phyloP scores from a whole-genome alignment of 805 yeast species.

The Sugiyamaella chiloensis region DNA sequence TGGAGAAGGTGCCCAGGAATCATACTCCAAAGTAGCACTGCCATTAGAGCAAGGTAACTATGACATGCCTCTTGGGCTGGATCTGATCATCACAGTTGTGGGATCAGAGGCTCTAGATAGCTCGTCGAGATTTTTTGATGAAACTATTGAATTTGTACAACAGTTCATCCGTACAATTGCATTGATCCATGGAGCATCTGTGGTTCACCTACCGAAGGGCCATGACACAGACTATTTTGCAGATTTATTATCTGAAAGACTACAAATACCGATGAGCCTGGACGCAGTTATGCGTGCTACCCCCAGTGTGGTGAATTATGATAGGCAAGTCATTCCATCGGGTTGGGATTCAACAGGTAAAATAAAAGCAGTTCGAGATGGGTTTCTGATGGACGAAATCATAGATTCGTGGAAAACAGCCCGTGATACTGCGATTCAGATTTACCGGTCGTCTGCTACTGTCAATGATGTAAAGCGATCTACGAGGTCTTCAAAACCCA shows the following conservation, averaged over 20 bases:
- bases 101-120: conserved; percentile 19
- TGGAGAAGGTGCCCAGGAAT: conserved; percentile 2
- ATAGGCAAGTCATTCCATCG: conserved; percentile 29
- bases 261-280: conserved; percentile 20
- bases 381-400: conserved; percentile 24
- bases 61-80: conserved; percentile 29
- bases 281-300: conserved; percentile 18
- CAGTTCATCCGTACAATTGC: conserved; percentile 30
- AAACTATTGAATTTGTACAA: conserved; percentile 29
- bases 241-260: conserved; percentile 24
- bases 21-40: conserved; percentile 18
- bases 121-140: conserved; percentile 18
- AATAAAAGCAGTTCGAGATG: conserved; percentile 27
- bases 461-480: not conserved
- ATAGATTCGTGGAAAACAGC: conserved; percentile 23
- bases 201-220: conserved; percentile 12
- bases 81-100: conserved; percentile 25
- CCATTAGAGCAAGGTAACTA: conserved; percentile 32
- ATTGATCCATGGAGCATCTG: conserved; percentile 20
- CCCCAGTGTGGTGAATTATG: conserved; percentile 25
- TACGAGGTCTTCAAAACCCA: not conserved
- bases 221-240: not conserved
- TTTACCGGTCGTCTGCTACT: not conserved
- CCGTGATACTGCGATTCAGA: not conserved
- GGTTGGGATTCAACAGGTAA: conserved; percentile 37